Evolutionary conservation across 495 filamentous ascomycete genomes (phyloP).

Genomic region (Diplogelasinospora grovesii): DNA sequence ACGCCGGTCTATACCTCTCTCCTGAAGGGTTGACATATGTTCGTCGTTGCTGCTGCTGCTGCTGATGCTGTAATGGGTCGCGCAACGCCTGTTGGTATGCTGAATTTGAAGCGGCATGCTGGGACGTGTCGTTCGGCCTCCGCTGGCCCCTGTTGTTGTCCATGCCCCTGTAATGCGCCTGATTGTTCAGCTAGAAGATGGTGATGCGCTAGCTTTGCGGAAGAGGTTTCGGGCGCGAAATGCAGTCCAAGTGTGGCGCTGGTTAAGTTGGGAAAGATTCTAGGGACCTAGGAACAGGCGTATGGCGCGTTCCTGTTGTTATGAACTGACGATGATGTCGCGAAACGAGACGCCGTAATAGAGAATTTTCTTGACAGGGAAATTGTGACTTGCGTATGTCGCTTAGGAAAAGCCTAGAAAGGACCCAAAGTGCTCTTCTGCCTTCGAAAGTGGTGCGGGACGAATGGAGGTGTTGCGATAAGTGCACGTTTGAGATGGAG

Average conservation of each 20-base stretch:
- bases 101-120: slow-evolving; percentile 33
- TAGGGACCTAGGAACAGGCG: no score
- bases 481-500: neutral
- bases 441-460: slow-evolving; percentile 23
- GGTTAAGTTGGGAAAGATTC: no score
- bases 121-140: slow-evolving; percentile 63
- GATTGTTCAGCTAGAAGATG: no score
- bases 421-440: slow-evolving; percentile 13
- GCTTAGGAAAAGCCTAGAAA: slow-evolving; percentile 5
- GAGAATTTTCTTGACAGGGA: slow-evolving; percentile 10
- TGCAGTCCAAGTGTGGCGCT: no score
- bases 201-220: no score
- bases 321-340: no score
- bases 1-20: slow-evolving; percentile 43
- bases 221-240: no score
- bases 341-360: slow-evolving; percentile 3
- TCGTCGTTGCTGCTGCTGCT: slow-evolving; percentile 35
- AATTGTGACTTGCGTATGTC: neutral
- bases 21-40: slow-evolving; percentile 34
- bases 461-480: no score
- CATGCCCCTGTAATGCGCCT: no score
- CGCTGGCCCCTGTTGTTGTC: slow-evolving; percentile 61
- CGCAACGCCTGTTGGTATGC: slow-evolving; percentile 35
- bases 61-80: no score
- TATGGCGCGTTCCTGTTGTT: no score